Evolutionary conservation across 352 stramenopile species (phyloP), one percentile per base, ranked within the genome.

Genomic region (Pythium pyrilobum): DNA sequence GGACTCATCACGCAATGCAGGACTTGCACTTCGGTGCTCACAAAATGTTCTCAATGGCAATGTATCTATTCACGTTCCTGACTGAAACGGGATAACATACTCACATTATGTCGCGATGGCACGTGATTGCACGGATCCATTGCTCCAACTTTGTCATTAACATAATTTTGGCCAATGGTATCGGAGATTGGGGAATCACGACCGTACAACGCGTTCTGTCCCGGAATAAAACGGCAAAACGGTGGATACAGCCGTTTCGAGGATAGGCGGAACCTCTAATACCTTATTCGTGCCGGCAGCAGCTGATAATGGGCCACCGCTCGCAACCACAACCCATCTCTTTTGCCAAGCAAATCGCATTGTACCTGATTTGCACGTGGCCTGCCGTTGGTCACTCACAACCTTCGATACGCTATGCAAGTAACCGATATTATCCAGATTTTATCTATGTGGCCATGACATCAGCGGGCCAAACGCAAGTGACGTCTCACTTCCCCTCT

Each of bases 401-500:
- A 59, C 51, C 51, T 59, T 18, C 9, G 0, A 33, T 6, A 59
- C 25, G 21, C 24, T 13, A 43, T 43, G 25, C 25, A 7, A 20
- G 6, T 5, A 8, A 20, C 18, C 10, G 34, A 27, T 32, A 40
- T 48, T 25, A 56, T 31, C 49, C 5, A 33, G 6, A 42, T 34
- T 31, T 21, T 29, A 41, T 52, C 18, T 18, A 29, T 8, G 8
- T 6, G 36, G 1, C 27, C 28, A 29, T 58, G 51, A 58, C 51
- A 59, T 59, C 51, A 52, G 41, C 37, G 42, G 32, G 16, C 8
- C 31, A 28, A 33, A 28, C 6, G 9, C n/a, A 25, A 31, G 40
- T 59, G 51, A 59, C 51, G 51, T 42, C 25, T 18, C 12, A 23
- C 31, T 33, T n/a, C 23, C 51, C 51, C 51, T 52, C 7, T 59